Percentiles rank a stretch among this genome's conserved stretches.
phyloP scores from a whole-genome alignment of 257 asterid genomes.

The Solanum habrochaites region DNA sequence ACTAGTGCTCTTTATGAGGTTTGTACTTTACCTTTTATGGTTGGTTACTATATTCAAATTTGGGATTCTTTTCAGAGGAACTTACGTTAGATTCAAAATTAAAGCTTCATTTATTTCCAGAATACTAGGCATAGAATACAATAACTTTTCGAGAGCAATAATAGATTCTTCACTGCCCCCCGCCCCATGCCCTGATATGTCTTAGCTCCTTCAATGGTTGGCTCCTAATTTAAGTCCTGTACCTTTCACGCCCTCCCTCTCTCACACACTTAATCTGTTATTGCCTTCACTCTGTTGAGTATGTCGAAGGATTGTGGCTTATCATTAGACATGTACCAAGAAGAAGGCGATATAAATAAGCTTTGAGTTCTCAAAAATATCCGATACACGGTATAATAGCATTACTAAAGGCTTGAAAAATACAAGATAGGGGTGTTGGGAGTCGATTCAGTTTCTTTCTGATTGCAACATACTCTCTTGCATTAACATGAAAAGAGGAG shows the following conservation, averaged over 20 bases:
- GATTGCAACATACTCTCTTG: background rate
- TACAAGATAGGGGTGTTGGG: background rate
- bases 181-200: background rate
- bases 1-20: constrained; percentile 80
- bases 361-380: background rate
- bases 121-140: background rate
- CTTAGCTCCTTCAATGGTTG: background rate
- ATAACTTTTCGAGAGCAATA: background rate
- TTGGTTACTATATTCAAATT: background rate
- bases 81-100: background rate
- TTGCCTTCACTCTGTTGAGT: background rate
- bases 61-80: background rate
- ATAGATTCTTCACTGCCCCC: background rate
- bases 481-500: background rate
- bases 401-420: background rate
- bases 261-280: background rate
- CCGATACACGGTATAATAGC: background rate
- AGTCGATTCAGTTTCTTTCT: background rate
- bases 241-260: background rate
- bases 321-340: background rate
- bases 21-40: constrained; percentile 11
- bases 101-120: background rate
- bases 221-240: background rate
- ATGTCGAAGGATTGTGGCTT: background rate
- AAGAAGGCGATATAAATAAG: background rate